phyloP scores from a whole-genome alignment of 2,329 filamentous ascomycete species.

The Trichoderma afroharzianum region DNA sequence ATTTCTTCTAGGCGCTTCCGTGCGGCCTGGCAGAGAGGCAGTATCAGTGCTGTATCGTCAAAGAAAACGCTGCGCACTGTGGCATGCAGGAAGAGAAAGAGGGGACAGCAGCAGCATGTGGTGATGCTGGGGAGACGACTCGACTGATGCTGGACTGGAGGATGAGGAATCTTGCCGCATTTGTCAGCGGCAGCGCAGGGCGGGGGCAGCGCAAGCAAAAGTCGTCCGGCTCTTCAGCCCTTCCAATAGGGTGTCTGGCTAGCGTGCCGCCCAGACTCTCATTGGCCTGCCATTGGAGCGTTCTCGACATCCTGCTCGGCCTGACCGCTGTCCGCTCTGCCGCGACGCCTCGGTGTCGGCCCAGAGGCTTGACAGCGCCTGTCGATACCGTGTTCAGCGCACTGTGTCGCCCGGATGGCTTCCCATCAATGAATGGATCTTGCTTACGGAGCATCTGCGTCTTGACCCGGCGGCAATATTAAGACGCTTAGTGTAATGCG shows the following conservation, averaged over 20 bases:
- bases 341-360: constrained; percentile 8
- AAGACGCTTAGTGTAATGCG: not conserved
- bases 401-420: not conserved
- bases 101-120: not conserved
- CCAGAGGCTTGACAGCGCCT: not conserved
- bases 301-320: not conserved
- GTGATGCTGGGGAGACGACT: not conserved
- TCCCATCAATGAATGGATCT: not conserved
- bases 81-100: not conserved
- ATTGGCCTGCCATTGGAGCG: not conserved
- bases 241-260: constrained; percentile 5
- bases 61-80: not conserved
- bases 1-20: constrained; percentile 29
- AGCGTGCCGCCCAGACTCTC: not conserved
- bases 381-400: not conserved
- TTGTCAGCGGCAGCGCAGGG: constrained; percentile 14
- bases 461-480: not conserved
- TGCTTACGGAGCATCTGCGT: not conserved
- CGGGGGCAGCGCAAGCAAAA: constrained; percentile 7
- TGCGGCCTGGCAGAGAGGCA: constrained; percentile 1
- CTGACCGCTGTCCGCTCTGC: constrained; percentile 11
- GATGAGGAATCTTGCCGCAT: constrained; percentile 18
- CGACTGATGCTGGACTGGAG: not conserved
- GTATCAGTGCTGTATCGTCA: not conserved
- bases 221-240: constrained; percentile 10